Evolutionary conservation across 495 filamentous ascomycete genomes (phyloP).

Genomic region (Cenococcum geophilum): DNA sequence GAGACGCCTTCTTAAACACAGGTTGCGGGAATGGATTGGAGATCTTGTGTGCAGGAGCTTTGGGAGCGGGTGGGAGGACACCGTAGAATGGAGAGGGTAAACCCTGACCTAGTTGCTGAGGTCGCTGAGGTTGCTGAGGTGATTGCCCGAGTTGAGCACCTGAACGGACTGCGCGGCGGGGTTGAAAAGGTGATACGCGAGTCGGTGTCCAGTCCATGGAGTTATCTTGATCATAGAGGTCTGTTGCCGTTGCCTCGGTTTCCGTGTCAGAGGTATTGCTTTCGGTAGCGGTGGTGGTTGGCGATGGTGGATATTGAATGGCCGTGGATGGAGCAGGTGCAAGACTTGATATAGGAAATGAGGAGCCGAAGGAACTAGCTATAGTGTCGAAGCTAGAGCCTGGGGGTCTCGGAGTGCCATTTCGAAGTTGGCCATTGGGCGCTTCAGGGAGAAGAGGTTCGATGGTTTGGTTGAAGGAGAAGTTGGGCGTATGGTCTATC

Average conservation of each 20-base stretch:
- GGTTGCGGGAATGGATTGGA: conserved; percentile 55
- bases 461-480: conserved; percentile 25
- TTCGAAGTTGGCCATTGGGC: conserved; percentile 2
- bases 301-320: conserved; percentile 16
- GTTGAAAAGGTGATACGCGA: conserved; percentile 27
- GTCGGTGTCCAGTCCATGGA: conserved; percentile 84
- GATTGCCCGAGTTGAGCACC: neutral
- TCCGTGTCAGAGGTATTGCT: conserved; percentile 6
- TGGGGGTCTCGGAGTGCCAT: neutral
- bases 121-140: neutral
- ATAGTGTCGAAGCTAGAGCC: conserved; percentile 23
- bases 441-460: conserved; percentile 32
- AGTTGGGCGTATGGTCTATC: conserved; percentile 35
- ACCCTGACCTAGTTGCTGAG: neutral
- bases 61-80: conserved; percentile 58
- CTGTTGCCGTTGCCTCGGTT: conserved; percentile 7
- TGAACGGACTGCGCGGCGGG: neutral
- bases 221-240: conserved; percentile 32
- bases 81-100: conserved; percentile 53
- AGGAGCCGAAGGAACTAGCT: conserved; percentile 17
- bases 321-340: conserved; percentile 13
- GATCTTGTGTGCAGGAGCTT: conserved; percentile 55
- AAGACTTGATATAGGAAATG: conserved; percentile 10
- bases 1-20: conserved; percentile 39
- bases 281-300: conserved; percentile 5